Evolutionary conservation across 768 basidiomycete genomes (phyloP).

Genomic region (Brasilioporus rufonigricans): DNA sequence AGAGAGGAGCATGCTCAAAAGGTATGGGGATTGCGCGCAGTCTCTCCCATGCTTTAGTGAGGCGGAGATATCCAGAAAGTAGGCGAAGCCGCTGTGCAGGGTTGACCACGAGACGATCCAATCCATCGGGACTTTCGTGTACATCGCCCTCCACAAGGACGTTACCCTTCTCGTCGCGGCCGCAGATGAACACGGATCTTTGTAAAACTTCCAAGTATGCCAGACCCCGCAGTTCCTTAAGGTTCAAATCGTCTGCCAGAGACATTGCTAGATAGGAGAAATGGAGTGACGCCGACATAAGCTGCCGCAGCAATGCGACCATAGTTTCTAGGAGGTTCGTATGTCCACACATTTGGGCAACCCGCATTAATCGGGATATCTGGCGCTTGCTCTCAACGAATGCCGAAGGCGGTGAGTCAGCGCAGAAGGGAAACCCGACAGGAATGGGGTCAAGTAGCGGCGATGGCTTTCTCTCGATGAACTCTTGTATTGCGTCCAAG

Average conservation of each 20-base stretch:
- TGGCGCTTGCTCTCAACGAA: conserved; percentile 42
- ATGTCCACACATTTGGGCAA: conserved; percentile 68
- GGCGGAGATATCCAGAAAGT: conserved; percentile 66
- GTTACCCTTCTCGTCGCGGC: conserved; percentile 10
- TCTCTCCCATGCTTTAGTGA: conserved; percentile 64
- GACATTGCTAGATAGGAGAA: conserved; percentile 74
- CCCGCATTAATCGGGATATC: conserved; percentile 58
- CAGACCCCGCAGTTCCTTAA: conserved; percentile 56
- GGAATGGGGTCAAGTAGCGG: conserved; percentile 47
- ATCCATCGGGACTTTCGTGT: conserved; percentile 34
- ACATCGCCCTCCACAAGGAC: conserved; percentile 32
- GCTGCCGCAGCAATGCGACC: conserved; percentile 53
- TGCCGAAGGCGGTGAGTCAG: conserved; percentile 32
- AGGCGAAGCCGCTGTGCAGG: conserved; percentile 61
- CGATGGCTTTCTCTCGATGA: conserved; percentile 56
- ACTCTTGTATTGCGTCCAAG: conserved; percentile 68
- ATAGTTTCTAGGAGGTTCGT: conserved; percentile 57
- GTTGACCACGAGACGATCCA: conserved; percentile 52
- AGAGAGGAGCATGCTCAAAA: conserved; percentile 65
- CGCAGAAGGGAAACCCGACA: conserved; percentile 23
- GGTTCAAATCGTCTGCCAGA: conserved; percentile 66
- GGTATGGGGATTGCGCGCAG: conserved; percentile 53
- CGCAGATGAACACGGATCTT: conserved; percentile 40
- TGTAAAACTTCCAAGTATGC: conserved; percentile 78
- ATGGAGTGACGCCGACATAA: conserved; percentile 60